Conservation (phyloP, 305 asterid genomes). For the Andrographis paniculata region DNA sequence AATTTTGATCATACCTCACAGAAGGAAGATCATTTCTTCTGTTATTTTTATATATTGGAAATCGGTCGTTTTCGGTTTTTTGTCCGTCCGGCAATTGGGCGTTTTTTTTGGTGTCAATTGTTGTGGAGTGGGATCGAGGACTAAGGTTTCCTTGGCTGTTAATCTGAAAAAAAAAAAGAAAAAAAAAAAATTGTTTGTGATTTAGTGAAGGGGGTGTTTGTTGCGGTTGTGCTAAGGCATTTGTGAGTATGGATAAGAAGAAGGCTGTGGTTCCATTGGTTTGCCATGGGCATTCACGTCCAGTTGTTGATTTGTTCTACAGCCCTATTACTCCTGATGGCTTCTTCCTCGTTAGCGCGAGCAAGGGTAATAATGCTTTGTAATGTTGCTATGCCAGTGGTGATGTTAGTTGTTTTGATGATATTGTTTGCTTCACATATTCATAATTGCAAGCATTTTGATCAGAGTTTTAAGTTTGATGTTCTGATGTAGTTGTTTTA, state of each 20-base stretch:
- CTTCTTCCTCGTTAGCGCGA: slow-evolving; percentile 86
- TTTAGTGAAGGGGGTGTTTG: slow-evolving; percentile 9
- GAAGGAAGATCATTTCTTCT: no score
- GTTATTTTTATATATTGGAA: background rate
- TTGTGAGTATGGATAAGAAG: slow-evolving; percentile 74
- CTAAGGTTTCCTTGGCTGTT: slow-evolving; percentile 20
- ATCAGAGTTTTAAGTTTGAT: no score
- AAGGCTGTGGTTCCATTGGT: slow-evolving; percentile 82
- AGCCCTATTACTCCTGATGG: slow-evolving; percentile 97
- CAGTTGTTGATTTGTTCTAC: slow-evolving; percentile 91
- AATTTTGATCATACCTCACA: slow-evolving; percentile 1
- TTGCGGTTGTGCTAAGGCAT: slow-evolving; percentile 4
- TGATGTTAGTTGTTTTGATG: background rate
- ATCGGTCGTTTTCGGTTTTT: no score
- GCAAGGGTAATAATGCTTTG: slow-evolving; percentile 77
- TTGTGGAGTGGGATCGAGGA: slow-evolving; percentile 26
- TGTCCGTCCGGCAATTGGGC: slow-evolving; percentile 29
- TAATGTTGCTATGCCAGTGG: background rate
- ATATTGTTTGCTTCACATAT: no score
- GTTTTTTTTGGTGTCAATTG: slow-evolving; percentile 29
- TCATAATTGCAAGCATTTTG: no score
- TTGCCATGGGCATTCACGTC: slow-evolving; percentile 98
- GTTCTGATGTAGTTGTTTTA: no score
- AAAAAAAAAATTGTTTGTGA: no score
- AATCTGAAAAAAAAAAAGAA: no score